phyloP scores from a whole-genome alignment of 2,329 filamentous ascomycete genomes.

The Bipolaris oryzae region DNA sequence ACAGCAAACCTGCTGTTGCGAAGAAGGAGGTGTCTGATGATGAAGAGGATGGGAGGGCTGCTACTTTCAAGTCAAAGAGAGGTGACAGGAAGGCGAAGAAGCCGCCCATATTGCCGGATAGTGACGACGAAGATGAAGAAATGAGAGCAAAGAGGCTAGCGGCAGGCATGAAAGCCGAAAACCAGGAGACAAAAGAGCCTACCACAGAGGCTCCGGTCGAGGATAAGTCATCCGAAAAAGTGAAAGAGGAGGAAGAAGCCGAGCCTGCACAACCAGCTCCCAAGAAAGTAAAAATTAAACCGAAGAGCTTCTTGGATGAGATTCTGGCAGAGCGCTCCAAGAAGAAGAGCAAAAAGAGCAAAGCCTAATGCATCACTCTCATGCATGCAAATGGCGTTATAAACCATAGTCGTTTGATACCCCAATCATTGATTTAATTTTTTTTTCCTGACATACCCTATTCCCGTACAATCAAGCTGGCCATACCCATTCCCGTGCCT shows the following conservation, averaged over 20 bases:
- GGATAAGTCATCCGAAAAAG: conserved; percentile 7
- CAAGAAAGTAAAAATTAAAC: conserved; percentile 41
- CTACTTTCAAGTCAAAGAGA: conserved; percentile 43
- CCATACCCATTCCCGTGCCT: conserved; percentile 61
- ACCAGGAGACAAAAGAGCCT: neutral
- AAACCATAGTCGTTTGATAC: neutral
- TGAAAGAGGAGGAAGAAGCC: conserved; percentile 10
- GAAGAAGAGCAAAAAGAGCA: conserved; percentile 54
- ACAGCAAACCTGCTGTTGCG: conserved; percentile 20
- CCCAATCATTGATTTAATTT: neutral
- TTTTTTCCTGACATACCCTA: conserved; percentile 19
- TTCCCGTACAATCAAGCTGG: conserved; percentile 58
- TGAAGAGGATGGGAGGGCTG: conserved; percentile 48
- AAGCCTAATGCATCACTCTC: neutral
- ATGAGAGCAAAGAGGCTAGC: conserved; percentile 11
- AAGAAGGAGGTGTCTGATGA: conserved; percentile 46
- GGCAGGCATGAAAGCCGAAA: neutral
- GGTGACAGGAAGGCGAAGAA: conserved; percentile 28
- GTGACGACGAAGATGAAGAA: conserved; percentile 24
- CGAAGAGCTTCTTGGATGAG: conserved; percentile 62
- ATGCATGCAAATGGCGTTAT: neutral
- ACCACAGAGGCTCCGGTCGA: conserved; percentile 4
- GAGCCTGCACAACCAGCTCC: conserved; percentile 17
- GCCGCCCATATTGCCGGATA: conserved; percentile 1
- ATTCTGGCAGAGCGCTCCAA: conserved; percentile 56